phyloP scores from a whole-genome alignment of 169 alveolate species.

The Eimeria praecox region DNA sequence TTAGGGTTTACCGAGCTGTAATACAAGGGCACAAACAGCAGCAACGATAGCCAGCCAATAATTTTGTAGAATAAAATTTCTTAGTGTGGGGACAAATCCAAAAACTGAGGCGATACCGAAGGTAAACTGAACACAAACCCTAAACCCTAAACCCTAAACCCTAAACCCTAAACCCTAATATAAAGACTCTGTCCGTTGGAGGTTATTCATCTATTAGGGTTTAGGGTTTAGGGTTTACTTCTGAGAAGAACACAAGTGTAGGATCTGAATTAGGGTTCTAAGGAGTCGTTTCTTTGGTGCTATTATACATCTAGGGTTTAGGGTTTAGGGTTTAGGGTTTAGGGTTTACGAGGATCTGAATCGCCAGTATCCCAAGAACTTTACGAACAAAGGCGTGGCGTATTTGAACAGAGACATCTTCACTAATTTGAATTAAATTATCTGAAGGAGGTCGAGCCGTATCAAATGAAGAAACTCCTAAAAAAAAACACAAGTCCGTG shows the following conservation, averaged over 20 bases:
- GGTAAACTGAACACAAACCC: constrained; percentile 60
- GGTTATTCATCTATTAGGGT: too few relatives aligned
- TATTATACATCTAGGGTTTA: background rate
- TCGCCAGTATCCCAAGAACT: constrained; percentile 62
- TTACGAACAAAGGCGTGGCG: constrained; percentile 83
- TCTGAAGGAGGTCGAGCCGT: background rate
- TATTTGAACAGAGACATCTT: constrained; percentile 30
- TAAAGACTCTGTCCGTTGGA: too few relatives aligned
- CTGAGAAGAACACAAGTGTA: too few relatives aligned
- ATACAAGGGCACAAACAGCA: constrained; percentile 12
- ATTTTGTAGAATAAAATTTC: constrained; percentile 24
- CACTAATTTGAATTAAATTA: constrained; percentile 5
- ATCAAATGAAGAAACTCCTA: background rate
- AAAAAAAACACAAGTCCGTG: background rate
- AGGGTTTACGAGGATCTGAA: constrained; percentile 67
- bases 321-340: constrained; percentile 52
- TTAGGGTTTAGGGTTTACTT: too few relatives aligned
- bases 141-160: too few relatives aligned
- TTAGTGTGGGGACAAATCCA: constrained; percentile 39
- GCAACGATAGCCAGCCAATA: constrained; percentile 42
- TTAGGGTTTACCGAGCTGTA: constrained; percentile 37
- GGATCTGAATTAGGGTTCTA: too few relatives aligned
- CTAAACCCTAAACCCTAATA: too few relatives aligned
- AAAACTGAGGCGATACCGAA: constrained; percentile 62
- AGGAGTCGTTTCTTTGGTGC: too few relatives aligned